Percentiles rank a stretch among this genome's conserved stretches.
Evolutionary conservation across 164 flowering plant species (phyloP).

Genomic region (Cinnamomum chago): DNA sequence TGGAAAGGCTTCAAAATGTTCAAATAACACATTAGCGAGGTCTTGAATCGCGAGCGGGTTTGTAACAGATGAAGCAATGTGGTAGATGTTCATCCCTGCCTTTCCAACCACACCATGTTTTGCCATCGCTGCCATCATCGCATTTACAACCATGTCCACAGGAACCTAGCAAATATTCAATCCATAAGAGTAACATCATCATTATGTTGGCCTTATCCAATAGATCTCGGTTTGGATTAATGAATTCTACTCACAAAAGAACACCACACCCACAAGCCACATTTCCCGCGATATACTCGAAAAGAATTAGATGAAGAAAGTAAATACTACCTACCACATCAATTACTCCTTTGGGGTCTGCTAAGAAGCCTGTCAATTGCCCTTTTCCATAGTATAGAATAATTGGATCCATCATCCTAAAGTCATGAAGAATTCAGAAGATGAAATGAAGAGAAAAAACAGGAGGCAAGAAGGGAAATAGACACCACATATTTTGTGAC

Average conservation of each 20-base stretch:
- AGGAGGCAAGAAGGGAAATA: background rate
- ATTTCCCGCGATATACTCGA: background rate
- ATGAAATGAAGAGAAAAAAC: background rate
- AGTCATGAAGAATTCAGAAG: background rate
- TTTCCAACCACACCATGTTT: constrained; percentile 59
- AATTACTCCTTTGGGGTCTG: constrained; percentile 75
- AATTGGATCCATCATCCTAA: constrained; percentile 97
- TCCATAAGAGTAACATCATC: background rate
- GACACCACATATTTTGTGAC: background rate
- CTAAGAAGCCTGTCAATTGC: constrained; percentile 77
- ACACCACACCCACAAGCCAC: too few relatives aligned
- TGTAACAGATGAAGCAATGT: constrained; percentile 76
- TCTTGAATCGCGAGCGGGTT: constrained; percentile 76
- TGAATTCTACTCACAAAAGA: too few relatives aligned
- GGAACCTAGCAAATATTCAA: constrained; percentile 52
- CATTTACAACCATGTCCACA: constrained; percentile 94
- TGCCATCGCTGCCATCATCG: constrained; percentile 89
- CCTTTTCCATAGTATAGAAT: constrained; percentile 87
- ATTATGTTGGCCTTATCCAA: too few relatives aligned
- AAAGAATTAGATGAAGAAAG: background rate
- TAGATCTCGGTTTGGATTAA: too few relatives aligned
- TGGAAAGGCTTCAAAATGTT: constrained; percentile 67
- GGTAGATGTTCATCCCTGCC: constrained; percentile 63
- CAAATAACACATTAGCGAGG: constrained; percentile 41
- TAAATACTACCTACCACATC: constrained; percentile 64